Evolutionary conservation across 257 asterid genomes (phyloP).

Genomic region (Plantago ovata): DNA sequence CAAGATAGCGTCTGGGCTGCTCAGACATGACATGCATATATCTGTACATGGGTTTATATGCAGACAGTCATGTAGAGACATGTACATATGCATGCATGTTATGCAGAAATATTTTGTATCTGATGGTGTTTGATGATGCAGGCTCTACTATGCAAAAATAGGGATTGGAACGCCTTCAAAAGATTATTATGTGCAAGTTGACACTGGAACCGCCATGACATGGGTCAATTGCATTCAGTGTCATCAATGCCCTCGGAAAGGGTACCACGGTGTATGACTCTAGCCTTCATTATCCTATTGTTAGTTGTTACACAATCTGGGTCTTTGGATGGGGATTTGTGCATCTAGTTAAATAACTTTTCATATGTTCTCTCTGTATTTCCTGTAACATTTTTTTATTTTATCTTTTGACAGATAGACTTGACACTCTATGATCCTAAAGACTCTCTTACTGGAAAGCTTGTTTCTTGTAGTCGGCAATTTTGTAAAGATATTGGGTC

Average conservation of each 20-base stretch:
- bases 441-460: constrained; percentile 67
- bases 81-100: too few relatives aligned
- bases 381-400: constrained; percentile 18
- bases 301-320: constrained; percentile 12
- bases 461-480: constrained; percentile 50
- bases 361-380: constrained; percentile 14
- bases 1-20: too few relatives aligned
- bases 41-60: too few relatives aligned
- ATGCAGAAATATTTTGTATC: not conserved
- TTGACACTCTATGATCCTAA: constrained; percentile 73
- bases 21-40: too few relatives aligned
- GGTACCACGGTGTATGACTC: constrained; percentile 86
- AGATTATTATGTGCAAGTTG: constrained; percentile 96
- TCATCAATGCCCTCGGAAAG: constrained; percentile 77
- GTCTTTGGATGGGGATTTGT: constrained; percentile 9
- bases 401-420: constrained; percentile 60
- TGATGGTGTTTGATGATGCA: constrained; percentile 35
- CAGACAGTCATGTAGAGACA: too few relatives aligned
- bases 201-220: constrained; percentile 94
- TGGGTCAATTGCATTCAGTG: constrained; percentile 98
- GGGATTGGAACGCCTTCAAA: constrained; percentile 95
- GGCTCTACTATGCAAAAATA: constrained; percentile 95
- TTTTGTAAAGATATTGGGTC: constrained; percentile 69
- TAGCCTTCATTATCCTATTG: not conserved
- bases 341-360: constrained; percentile 11